Conservation (phyloP, 2,329 filamentous ascomycete species). For the Xylariaceae sp. region DNA sequence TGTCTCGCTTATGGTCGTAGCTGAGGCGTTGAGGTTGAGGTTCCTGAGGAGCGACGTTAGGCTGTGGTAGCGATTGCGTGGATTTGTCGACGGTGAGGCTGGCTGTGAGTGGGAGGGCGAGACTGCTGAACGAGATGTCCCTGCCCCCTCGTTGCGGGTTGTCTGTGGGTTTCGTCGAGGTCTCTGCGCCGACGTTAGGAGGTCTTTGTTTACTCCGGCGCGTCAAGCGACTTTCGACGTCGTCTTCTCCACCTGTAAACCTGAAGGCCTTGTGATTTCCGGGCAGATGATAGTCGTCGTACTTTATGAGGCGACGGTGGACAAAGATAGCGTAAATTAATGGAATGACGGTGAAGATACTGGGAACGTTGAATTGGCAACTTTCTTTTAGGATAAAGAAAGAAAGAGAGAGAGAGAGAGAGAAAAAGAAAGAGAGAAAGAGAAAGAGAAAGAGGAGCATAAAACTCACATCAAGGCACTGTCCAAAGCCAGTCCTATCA, state of each 20-base stretch:
- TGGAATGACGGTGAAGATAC: conserved; percentile 39
- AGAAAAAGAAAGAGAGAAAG: background rate
- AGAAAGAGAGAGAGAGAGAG: background rate
- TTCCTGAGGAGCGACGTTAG: background rate
- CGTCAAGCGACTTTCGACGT: conserved; percentile 25
- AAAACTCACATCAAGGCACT: conserved; percentile 42
- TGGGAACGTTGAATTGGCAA: conserved; percentile 16
- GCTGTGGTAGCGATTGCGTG: conserved; percentile 13
- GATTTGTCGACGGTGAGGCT: conserved; percentile 16
- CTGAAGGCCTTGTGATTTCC: conserved; percentile 46
- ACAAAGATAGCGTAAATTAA: conserved; percentile 42
- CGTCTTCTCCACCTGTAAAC: conserved; percentile 33
- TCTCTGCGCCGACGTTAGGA: conserved; percentile 21
- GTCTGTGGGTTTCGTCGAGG: background rate
- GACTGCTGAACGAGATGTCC: conserved; percentile 23
- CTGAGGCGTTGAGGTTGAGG: conserved; percentile 21
- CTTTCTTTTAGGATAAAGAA: background rate
- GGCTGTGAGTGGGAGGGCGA: conserved; percentile 21
- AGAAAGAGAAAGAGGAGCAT: background rate
- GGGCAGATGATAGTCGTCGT: conserved; percentile 47
- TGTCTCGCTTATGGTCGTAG: conserved; percentile 43
- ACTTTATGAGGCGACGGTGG: conserved; percentile 43
- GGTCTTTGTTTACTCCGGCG: conserved; percentile 17
- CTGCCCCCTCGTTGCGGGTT: conserved; percentile 12
- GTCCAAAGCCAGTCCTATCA: conserved; percentile 45